Base-by-base conservation (phyloP, 2,329 filamentous ascomycete genomes). In the Coleophoma eucalyptorum region DNA sequence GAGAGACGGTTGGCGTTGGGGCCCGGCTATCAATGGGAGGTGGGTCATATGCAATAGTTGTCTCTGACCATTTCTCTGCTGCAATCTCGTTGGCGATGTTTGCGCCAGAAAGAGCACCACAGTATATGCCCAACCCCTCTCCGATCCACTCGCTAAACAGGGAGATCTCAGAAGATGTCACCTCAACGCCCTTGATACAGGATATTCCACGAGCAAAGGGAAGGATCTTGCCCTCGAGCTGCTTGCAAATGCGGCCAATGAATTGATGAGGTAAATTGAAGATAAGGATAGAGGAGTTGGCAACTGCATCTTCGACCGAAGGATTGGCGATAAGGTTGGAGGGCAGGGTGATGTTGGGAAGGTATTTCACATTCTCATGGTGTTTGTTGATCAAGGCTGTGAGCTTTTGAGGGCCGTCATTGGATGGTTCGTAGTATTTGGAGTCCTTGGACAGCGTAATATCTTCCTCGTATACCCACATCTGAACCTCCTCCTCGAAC, bases 401-500 rank as follows among this genome's bases (percentile, higher is more conserved):
- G 69, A 99, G 85, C 74, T 96, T 96, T 69, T 94, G 89, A 3
- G 87, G 82, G 56, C 83, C 77, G 56, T 82, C 79, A 77, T 73
- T 76, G 52, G 78, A 72, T 18, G 79, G 65, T 62, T 88, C 78
- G 76, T 90, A 91, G 72, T 90, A 80, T 59, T 82, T 83, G 45
- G 89, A 93, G 56, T 80, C 78, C 62, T 86, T 78, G 12, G 88
- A 73, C 40, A 96, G 76, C 49, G 81, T 80, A 57, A 96, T 85
- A 20, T 96, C 82, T 71, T 99, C 94, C 72, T 99, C 94, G 67
- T 84, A 97, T 65, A 99, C 95, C 94, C 94, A 99, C 94, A 99
- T 97, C 72, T 96, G 90, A 48, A 99, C 91, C 55, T 90, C 78
- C 67, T 86, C 76, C 65, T 97, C 89, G 67, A 97, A 99, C 42